Conservation (phyloP, 257 asterid species). For the Coffea canephora region DNA sequence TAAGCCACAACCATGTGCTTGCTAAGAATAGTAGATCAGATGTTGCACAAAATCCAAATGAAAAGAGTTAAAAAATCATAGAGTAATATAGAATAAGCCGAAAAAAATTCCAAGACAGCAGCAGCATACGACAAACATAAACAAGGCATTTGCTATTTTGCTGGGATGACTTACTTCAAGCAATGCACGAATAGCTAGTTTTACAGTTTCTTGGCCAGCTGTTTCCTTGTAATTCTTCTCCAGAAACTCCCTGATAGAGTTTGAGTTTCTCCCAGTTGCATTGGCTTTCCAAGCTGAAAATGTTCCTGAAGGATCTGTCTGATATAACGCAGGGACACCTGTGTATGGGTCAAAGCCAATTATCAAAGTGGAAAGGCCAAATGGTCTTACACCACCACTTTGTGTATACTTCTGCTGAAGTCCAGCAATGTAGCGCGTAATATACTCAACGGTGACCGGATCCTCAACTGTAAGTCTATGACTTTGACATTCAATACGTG, state of each 20-base stretch:
- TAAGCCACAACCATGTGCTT: background rate
- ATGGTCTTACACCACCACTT: conserved; percentile 99
- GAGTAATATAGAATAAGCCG: background rate
- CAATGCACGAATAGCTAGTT: conserved; percentile 94
- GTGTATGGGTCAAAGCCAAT: conserved; percentile 98
- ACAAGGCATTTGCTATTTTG: background rate
- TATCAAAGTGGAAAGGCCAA: conserved; percentile 96
- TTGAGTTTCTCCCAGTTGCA: conserved; percentile 96
- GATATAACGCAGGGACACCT: conserved; percentile 79
- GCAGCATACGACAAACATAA: background rate
- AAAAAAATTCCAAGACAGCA: background rate
- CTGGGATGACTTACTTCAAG: conserved; percentile 64
- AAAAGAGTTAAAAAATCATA: background rate
- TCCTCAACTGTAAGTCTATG: conserved; percentile 88
- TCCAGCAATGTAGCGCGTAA: conserved; percentile 97
- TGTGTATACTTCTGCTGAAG: conserved; percentile 99
- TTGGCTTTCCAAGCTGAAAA: conserved; percentile 99
- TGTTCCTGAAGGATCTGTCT: conserved; percentile 98
- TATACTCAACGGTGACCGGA: conserved; percentile 95
- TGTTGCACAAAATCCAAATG: background rate
- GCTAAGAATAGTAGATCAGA: background rate
- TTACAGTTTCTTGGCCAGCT: conserved; percentile 90
- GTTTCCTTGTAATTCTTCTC: conserved; percentile 98
- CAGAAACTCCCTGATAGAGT: conserved; percentile 84
- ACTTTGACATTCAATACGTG: conserved; percentile 94